Conservation (phyloP, 2,329 filamentous ascomycete genomes). For the Trichoderma asperellum region DNA sequence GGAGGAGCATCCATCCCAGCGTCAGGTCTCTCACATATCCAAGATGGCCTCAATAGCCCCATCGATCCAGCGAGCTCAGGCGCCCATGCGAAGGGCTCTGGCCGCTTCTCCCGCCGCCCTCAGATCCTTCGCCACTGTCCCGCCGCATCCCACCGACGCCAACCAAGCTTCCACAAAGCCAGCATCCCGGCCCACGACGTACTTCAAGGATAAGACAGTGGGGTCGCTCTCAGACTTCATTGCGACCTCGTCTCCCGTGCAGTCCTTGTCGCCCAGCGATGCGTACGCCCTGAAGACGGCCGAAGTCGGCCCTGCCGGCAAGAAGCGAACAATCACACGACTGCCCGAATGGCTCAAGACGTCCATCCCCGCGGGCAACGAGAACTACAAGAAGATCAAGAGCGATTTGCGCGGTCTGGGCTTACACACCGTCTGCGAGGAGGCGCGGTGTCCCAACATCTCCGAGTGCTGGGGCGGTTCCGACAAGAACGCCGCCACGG, state of each 20-base stretch:
- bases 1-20: background rate
- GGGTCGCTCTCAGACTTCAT: slow-evolving; percentile 64
- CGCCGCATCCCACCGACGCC: slow-evolving; percentile 40
- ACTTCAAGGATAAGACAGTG: slow-evolving; percentile 63
- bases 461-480: slow-evolving; percentile 96
- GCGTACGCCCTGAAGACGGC: slow-evolving; percentile 65
- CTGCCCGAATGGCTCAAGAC: slow-evolving; percentile 96
- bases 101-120: slow-evolving; percentile 38
- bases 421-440: slow-evolving; percentile 95
- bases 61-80: slow-evolving; percentile 48
- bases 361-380: slow-evolving; percentile 78
- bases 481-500: slow-evolving; percentile 86
- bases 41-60: slow-evolving; percentile 48
- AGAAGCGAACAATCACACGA: slow-evolving; percentile 68
- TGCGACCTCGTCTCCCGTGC: slow-evolving; percentile 44
- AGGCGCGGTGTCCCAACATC: slow-evolving; percentile 96
- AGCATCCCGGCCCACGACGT: slow-evolving; percentile 47
- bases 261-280: slow-evolving; percentile 54
- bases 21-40: background rate
- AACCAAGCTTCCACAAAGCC: slow-evolving; percentile 33
- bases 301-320: slow-evolving; percentile 65
- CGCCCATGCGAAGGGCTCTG: slow-evolving; percentile 49
- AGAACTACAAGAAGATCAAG: slow-evolving; percentile 93
- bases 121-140: slow-evolving; percentile 54
- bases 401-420: slow-evolving; percentile 86